Evolutionary conservation across 176 grass and related monocot genomes (phyloP).

Genomic region (Cenchrus purpureus): DNA sequence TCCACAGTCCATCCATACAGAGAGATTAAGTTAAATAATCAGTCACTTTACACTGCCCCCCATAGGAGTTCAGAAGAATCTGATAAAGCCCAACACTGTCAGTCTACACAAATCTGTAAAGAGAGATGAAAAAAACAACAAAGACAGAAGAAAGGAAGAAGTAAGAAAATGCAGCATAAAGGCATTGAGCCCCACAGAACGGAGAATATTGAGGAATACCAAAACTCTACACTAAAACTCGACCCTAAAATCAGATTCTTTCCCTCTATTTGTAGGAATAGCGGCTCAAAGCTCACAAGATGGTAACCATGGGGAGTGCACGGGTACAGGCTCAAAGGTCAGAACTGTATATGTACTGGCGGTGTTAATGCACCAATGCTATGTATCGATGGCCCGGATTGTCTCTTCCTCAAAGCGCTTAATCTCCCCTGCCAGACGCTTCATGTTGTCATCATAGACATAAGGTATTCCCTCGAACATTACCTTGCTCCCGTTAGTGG

Average conservation of each 20-base stretch:
- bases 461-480: conserved; percentile 67
- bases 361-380: not conserved
- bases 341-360: conserved; percentile 34
- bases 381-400: conserved; percentile 38
- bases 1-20: not conserved
- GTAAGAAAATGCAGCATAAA: conserved; percentile 18
- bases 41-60: conserved; percentile 13
- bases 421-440: conserved; percentile 50
- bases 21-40: conserved; percentile 28
- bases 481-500: conserved; percentile 41
- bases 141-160: not conserved
- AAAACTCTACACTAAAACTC: conserved; percentile 33
- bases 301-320: not conserved
- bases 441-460: conserved; percentile 66
- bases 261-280: not conserved
- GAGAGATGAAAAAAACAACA: not conserved
- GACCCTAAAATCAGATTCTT: not conserved
- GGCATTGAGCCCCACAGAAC: not conserved
- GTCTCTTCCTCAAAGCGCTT: conserved; percentile 64
- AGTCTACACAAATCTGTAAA: conserved; percentile 37
- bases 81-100: not conserved
- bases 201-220: not conserved
- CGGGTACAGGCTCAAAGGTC: not conserved
- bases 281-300: not conserved
- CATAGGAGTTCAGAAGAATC: conserved; percentile 11